phyloP scores from a whole-genome alignment of 164 flowering plant species.

The Magnolia officinalis region DNA sequence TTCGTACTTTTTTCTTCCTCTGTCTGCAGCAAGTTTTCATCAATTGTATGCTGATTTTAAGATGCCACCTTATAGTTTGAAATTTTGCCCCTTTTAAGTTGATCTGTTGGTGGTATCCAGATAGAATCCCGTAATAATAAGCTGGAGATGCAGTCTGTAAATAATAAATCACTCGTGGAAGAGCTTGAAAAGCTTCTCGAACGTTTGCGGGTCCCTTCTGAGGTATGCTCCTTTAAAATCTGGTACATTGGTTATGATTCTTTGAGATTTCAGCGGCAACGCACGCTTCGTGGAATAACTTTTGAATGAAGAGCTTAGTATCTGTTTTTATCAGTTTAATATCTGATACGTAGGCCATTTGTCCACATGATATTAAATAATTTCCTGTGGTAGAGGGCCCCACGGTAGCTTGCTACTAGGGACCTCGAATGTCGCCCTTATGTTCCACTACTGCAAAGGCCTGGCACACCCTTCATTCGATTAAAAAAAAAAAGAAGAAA shows the following conservation, averaged over 20 bases:
- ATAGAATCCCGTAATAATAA: conserved; percentile 97
- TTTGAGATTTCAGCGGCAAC: conserved; percentile 1
- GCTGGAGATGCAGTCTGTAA: conserved; percentile 97
- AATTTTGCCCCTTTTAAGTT: neutral
- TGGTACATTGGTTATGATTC: conserved; percentile 3
- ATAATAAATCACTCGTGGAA: conserved; percentile 76
- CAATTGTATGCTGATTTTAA: neutral
- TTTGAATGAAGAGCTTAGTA: neutral
- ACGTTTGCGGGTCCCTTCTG: conserved; percentile 79
- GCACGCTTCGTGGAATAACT: neutral
- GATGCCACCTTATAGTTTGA: neutral
- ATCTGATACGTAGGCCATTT: no score
- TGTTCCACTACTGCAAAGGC: no score
- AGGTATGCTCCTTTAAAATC: conserved; percentile 45
- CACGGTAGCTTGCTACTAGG: no score
- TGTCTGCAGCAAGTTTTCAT: neutral
- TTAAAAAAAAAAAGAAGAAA: no score
- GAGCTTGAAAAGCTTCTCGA: conserved; percentile 96
- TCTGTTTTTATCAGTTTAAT: no score
- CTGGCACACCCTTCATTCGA: neutral
- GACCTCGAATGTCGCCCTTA: no score
- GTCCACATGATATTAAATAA: no score
- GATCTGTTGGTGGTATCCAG: conserved; percentile 34
- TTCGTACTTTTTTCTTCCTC: neutral
- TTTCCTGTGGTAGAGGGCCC: no score